Evolutionary conservation across 179 eudicot genomes (phyloP).

Genomic region (Monotropa hypopitys): DNA sequence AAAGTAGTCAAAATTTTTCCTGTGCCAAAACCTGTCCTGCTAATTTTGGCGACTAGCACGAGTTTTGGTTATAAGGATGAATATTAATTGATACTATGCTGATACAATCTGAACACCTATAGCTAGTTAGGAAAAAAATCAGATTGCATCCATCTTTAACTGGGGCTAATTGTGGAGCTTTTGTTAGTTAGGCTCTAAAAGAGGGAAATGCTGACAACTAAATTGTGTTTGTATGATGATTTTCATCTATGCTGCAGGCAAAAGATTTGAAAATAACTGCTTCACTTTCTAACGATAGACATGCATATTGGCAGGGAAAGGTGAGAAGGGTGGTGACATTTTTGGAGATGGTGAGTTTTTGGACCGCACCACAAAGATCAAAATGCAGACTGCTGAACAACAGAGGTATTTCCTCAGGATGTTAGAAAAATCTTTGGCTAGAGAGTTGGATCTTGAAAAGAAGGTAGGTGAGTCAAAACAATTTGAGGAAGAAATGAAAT

Average conservation of each 20-base stretch:
- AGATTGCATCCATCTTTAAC: background rate
- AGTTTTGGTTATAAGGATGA: background rate
- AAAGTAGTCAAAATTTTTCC: background rate
- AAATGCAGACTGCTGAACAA: constrained; percentile 74
- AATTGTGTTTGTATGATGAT: background rate
- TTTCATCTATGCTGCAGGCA: background rate
- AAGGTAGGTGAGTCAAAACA: constrained; percentile 47
- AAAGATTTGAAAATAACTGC: background rate
- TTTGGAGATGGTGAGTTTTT: constrained; percentile 26
- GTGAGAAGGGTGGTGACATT: constrained; percentile 20
- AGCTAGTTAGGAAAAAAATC: background rate
- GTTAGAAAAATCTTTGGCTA: constrained; percentile 81
- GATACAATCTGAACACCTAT: background rate
- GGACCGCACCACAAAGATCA: constrained; percentile 28
- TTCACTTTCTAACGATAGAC: constrained; percentile 7
- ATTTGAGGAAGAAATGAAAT: constrained; percentile 43
- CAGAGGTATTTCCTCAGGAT: constrained; percentile 58
- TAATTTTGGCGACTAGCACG: background rate
- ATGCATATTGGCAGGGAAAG: constrained; percentile 32
- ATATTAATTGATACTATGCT: background rate
- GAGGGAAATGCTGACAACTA: background rate
- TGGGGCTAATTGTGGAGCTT: background rate
- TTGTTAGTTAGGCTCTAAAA: background rate
- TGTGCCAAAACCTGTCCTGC: background rate
- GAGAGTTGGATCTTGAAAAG: constrained; percentile 74